Evolutionary conservation across 768 basidiomycete genomes (phyloP).

Genomic region (Wakefieldia striispora): DNA sequence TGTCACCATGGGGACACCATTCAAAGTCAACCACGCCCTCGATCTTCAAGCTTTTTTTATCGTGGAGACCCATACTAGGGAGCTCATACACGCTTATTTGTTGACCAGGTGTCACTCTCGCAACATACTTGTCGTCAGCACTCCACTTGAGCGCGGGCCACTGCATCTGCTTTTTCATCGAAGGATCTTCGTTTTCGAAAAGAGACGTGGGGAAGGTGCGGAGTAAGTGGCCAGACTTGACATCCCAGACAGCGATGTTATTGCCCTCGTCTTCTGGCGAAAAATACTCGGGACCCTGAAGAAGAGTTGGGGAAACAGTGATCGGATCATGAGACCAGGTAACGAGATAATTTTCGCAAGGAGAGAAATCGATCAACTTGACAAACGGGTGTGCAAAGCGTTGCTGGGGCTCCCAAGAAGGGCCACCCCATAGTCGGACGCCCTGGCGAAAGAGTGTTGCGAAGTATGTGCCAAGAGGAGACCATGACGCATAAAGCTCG

Average conservation of each 20-base stretch:
- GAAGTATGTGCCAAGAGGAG: slow-evolving; percentile 91
- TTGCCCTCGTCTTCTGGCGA: slow-evolving; percentile 95
- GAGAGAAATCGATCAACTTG: slow-evolving; percentile 95
- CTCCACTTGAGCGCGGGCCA: slow-evolving; percentile 99
- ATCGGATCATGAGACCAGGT: slow-evolving; percentile 98
- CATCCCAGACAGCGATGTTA: slow-evolving; percentile 97
- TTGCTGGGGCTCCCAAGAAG: slow-evolving; percentile 83
- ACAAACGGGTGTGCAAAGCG: slow-evolving; percentile 95
- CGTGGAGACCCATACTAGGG: slow-evolving; percentile 89
- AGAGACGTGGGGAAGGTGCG: slow-evolving; percentile 82
- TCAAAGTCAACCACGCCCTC: slow-evolving; percentile 98
- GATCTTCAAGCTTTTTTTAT: slow-evolving; percentile 96
- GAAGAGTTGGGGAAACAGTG: slow-evolving; percentile 73
- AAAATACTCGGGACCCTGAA: slow-evolving; percentile 82
- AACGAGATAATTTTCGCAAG: slow-evolving; percentile 93
- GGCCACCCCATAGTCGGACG: slow-evolving; percentile 93
- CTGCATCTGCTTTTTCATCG: slow-evolving; percentile 76
- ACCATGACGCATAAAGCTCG: slow-evolving; percentile 96
- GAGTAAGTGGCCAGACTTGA: slow-evolving; percentile 88
- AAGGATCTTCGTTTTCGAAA: slow-evolving; percentile 54
- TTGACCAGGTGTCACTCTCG: slow-evolving; percentile 81
- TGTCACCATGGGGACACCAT: slow-evolving; percentile 94
- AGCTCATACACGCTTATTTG: slow-evolving; percentile 97
- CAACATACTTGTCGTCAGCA: slow-evolving; percentile 93
- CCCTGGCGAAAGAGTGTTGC: slow-evolving; percentile 94